Base-by-base conservation (phyloP, 2,329 filamentous ascomycete species). In the Dryadomyces quercus-mongolicae region DNA sequence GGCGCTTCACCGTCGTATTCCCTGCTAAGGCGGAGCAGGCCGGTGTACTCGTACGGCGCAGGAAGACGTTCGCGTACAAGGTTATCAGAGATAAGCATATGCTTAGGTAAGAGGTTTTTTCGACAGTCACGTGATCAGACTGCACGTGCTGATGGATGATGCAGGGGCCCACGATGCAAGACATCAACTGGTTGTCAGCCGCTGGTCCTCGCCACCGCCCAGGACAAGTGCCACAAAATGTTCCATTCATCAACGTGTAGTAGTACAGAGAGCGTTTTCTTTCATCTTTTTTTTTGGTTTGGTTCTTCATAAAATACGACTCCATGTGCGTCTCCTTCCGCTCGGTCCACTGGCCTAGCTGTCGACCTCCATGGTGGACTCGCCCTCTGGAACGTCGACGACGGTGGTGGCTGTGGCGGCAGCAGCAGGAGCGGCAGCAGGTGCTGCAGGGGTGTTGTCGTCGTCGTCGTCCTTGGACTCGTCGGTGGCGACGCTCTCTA, bases 401-500 rank as follows among this genome's bases (percentile, higher is more conserved):
- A 67, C 65, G 61, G 69, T 67, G 59, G 69, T 65, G 64, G 69
- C 67, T 66, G 70, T 64, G 63, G 69, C 67, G 66, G 70, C 64
- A 61, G 66, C 63, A 60, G 68, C 69, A 73, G 78, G 73, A 40
- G 36, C 67, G 5, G 16, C 42, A 18, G 16, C 42, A 44, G 16
- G 16, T 9, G 7, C 25, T 16, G 16, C 47, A 16, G 49, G 5
- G 70, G 69, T 67, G 60, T 69, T 67, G 66, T 70, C 64, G 64
- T 68, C 68, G 66, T 70, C 64, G 61, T 66, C 63, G 61, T 68
- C 70, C 73, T 79, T 40, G 36, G 36, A 73, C 67, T 68, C 68
- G 54, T 81, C 79, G 56, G 79, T 80, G 20, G 72, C 71, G 45
- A 84, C 75, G 62, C 84, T 82, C 70, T 95, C 90, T 68, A 97